Percentiles rank a stretch among this genome's conserved stretches.
These are phyloP conservation scores for Symbiodinium pilosum DNA, from an alignment of 73 alveolate species.

Conservation along the genomic window DNA sequence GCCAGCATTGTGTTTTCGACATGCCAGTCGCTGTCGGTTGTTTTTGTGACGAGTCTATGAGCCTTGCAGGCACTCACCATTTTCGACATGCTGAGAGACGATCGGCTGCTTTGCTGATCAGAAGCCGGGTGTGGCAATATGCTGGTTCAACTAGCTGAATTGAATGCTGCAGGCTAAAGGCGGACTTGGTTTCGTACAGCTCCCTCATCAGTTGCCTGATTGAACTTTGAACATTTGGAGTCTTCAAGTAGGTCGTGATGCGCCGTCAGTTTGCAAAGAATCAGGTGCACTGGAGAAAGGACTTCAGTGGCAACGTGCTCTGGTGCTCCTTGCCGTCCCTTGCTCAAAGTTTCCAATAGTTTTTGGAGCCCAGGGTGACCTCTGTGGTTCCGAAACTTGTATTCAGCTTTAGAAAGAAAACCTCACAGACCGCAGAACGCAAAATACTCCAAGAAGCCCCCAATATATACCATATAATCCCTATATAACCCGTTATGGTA, in stretches of 20 bases:
- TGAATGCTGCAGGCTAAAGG: neutral
- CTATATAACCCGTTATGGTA: no score
- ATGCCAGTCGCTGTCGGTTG: neutral
- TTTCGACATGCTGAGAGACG: neutral
- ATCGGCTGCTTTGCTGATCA: neutral
- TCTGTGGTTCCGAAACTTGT: neutral
- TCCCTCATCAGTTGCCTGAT: conserved; percentile 33
- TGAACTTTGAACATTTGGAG: neutral
- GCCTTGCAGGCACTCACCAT: neutral
- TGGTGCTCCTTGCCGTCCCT: neutral
- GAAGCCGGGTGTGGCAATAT: no score
- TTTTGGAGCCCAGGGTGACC: neutral
- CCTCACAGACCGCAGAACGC: no score
- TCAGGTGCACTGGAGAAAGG: conserved; percentile 60
- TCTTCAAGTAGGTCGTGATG: neutral
- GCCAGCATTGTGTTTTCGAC: no score
- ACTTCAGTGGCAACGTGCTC: conserved; percentile 27
- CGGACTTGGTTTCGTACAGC: conserved; percentile 43
- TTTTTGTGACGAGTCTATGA: neutral
- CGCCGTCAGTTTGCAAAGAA: neutral
- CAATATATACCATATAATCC: no score
- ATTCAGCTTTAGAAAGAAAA: no score
- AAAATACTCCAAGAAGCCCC: no score
- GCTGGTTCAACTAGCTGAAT: no score
- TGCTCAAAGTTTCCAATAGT: neutral